These are phyloP conservation scores for Neofusicoccum cordaticola DNA, from an alignment of 2,329 filamentous ascomycete species.

Conservation along the genomic window DNA sequence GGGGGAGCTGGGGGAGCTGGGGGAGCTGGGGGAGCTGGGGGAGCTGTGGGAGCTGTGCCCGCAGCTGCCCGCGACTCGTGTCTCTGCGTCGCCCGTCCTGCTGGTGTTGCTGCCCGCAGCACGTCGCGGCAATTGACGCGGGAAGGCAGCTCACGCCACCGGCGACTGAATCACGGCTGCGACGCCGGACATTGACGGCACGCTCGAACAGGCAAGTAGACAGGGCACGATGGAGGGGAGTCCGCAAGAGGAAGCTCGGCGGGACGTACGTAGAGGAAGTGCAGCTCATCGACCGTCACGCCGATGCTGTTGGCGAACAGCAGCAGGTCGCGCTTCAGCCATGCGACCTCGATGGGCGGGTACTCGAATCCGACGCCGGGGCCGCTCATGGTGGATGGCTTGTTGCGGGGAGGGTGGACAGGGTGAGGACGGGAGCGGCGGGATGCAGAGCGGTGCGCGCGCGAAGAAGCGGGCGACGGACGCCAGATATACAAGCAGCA, in stretches of 20 bases:
- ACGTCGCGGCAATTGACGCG: too few species aligned
- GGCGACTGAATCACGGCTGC: too few species aligned
- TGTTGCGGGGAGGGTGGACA: neutral
- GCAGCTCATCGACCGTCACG: slow-evolving; percentile 78
- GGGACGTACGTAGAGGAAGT: slow-evolving; percentile 77
- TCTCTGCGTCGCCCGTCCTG: too few species aligned
- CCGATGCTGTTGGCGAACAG: slow-evolving; percentile 91
- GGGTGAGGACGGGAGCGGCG: neutral
- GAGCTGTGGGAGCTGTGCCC: too few species aligned
- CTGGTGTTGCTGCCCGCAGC: too few species aligned
- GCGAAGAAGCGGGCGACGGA: neutral
- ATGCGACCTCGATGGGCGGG: slow-evolving; percentile 70
- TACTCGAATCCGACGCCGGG: slow-evolving; percentile 74
- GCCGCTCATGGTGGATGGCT: slow-evolving; percentile 20
- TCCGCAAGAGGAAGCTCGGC: neutral
- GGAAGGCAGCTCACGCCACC: too few species aligned
- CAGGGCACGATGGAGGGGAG: neutral
- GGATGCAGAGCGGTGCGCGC: neutral
- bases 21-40: too few species aligned
- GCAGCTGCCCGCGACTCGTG: too few species aligned
- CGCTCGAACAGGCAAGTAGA: neutral
- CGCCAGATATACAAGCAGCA: neutral
- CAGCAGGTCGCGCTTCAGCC: slow-evolving; percentile 83
- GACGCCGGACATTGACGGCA: neutral
- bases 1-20: too few species aligned